Evolutionary conservation across 176 grass and related monocot species (phyloP).

Genomic region (Stipa capillata): DNA sequence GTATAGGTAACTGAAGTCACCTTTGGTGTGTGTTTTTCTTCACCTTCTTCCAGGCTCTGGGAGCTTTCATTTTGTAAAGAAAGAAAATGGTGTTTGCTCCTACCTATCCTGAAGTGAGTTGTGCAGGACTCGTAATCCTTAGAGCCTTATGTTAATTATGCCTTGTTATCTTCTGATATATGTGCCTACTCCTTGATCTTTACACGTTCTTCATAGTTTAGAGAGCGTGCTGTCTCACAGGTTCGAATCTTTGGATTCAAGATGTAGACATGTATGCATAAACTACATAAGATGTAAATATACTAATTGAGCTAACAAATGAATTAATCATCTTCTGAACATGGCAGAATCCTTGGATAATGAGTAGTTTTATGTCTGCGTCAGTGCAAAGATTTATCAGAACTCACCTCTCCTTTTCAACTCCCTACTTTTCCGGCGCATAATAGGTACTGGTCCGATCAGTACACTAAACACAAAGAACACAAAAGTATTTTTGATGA

Average conservation of each 20-base stretch:
- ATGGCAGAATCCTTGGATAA: not conserved
- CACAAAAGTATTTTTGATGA: constrained; percentile 10
- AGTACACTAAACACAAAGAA: constrained; percentile 7
- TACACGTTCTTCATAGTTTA: not conserved
- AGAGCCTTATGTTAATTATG: constrained; percentile 28
- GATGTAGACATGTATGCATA: not conserved
- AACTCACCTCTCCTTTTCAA: constrained; percentile 3
- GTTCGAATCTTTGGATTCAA: not conserved
- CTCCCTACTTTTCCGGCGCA: constrained; percentile 19
- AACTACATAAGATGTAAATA: not conserved
- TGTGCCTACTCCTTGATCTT: not conserved
- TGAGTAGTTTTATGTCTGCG: not conserved
- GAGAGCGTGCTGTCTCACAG: not conserved
- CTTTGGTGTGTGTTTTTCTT: constrained; percentile 12
- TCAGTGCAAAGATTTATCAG: constrained; percentile 26
- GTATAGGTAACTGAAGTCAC: constrained; percentile 27
- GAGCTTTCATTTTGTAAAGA: constrained; percentile 53
- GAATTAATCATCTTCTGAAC: not conserved
- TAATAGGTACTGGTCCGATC: not conserved
- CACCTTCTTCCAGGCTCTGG: constrained; percentile 20
- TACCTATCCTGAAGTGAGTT: constrained; percentile 22
- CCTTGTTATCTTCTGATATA: not conserved
- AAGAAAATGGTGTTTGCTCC: constrained; percentile 35
- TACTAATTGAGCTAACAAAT: not conserved
- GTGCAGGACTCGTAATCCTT: constrained; percentile 26